phyloP scores from a whole-genome alignment of 1,139 yeast species.

The Blastobotrys proliferans region DNA sequence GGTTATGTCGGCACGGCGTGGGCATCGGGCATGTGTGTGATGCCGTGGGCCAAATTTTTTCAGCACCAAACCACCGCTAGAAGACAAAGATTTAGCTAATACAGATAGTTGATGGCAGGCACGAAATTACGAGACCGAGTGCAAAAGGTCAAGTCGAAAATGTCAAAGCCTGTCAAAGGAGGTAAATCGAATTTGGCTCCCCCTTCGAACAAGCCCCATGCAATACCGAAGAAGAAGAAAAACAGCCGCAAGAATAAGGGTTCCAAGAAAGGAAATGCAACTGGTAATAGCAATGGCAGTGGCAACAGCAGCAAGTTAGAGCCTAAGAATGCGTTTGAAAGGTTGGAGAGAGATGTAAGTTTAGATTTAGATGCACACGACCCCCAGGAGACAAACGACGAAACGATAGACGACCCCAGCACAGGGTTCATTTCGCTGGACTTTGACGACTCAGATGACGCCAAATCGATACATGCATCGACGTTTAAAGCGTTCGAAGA shows the following conservation, averaged over 20 bases:
- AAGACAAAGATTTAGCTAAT: no score
- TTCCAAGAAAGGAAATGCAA: neutral
- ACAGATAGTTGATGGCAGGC: no score
- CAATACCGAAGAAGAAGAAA: slow-evolving; percentile 4
- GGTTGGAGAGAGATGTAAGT: neutral
- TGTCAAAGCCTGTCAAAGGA: neutral
- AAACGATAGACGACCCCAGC: slow-evolving; percentile 34
- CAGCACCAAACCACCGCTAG: neutral
- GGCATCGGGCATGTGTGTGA: no score
- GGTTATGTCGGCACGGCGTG: no score
- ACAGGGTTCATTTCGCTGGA: slow-evolving; percentile 33
- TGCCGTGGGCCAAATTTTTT: neutral
- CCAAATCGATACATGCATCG: slow-evolving; percentile 21
- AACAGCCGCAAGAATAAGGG: neutral
- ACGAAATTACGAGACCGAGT: no score
- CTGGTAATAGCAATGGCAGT: neutral
- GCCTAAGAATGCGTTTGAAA: neutral
- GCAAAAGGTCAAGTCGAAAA: neutral
- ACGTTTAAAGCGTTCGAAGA: slow-evolving; percentile 27
- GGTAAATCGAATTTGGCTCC: slow-evolving; percentile 10
- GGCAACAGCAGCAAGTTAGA: neutral
- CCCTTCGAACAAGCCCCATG: slow-evolving; percentile 11
- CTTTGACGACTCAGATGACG: slow-evolving; percentile 23
- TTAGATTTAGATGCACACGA: neutral
- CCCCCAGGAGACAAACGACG: slow-evolving; percentile 11